Base-by-base conservation (phyloP, 2,329 filamentous ascomycete species). In the Fusarium sp. region DNA sequence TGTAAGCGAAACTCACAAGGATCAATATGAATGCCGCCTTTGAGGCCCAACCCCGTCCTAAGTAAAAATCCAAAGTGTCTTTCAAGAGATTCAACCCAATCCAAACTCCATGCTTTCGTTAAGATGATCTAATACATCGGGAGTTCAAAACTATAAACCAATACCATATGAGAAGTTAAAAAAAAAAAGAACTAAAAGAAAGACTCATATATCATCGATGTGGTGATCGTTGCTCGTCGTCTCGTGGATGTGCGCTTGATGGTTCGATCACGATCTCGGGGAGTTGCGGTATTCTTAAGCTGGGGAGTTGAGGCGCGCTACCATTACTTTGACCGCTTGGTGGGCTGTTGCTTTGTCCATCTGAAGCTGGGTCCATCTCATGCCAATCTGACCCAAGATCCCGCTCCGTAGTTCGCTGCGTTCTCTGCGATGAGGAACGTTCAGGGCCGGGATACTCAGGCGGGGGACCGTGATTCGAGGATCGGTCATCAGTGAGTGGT, bases 191-290 rank as follows among this genome's bases (percentile, higher is more conserved):
- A 11, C 41, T 28, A 70, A 66, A 59, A 44, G 60, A 59, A 70
- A 52, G 41, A 41, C 38, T 61, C 62, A 42, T 51, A 36, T 45
- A 51, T 78, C 64, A 75, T 73, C 39, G 50, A 10, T 50, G 56
- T 52, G 59, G 56, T 63, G 66, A 66, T 61, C 55, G 75, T 58
- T 55, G 71, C 45, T 65, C 69, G 11, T 75, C 65, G 34, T 79
- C 74, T 62, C 65, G 58, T 39, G 78, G 77, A 38, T 78, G 73
- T 39, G 78, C 79, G 51, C 78, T 80, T 30, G 85, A 87, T n/a
- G 87, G 87, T 75, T 91, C 87, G 54, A 90, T 86, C 32, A 90
- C 85, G 76, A 91, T 91, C 72, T 87, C 85, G 7, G 89, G 89
- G 32, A 91, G 79, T 34, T 78, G 78, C 24, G 79, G 76, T 38